These are phyloP conservation scores for Penicillium turbatum DNA, from an alignment of 495 filamentous ascomycete species.

Conservation along the genomic window DNA sequence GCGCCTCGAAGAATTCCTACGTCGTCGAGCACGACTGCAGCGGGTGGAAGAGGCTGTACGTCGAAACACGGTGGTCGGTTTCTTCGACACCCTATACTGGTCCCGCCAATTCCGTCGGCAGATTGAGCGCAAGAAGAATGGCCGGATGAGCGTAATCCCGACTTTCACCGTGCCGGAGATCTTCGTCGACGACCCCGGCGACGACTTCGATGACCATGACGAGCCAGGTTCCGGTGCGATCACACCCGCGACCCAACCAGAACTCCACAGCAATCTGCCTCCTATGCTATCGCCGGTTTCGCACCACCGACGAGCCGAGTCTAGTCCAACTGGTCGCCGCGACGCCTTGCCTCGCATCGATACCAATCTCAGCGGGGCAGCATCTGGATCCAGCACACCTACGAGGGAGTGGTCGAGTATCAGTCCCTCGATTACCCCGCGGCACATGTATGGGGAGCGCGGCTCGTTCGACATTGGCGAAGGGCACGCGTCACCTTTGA, in stretches of 20 bases:
- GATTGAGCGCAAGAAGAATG: slow-evolving; percentile 61
- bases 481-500: slow-evolving; percentile 9
- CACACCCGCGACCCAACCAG: slow-evolving; percentile 22
- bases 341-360: slow-evolving; percentile 36
- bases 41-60: slow-evolving; percentile 95
- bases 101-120: slow-evolving; percentile 72
- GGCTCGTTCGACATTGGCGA: slow-evolving; percentile 29
- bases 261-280: slow-evolving; percentile 14
- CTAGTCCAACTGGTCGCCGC: slow-evolving; percentile 22
- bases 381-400: slow-evolving; percentile 31
- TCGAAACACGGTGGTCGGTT: slow-evolving; percentile 81
- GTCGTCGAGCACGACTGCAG: slow-evolving; percentile 82
- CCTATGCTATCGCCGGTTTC: slow-evolving; percentile 41
- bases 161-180: slow-evolving; percentile 88
- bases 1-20: slow-evolving; percentile 88
- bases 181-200: slow-evolving; percentile 67
- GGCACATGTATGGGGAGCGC: slow-evolving; percentile 28
- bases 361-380: slow-evolving; percentile 33
- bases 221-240: slow-evolving; percentile 19
- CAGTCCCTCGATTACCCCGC: slow-evolving; percentile 40
- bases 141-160: slow-evolving; percentile 71
- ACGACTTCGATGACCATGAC: slow-evolving; percentile 26
- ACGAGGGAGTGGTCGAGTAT: slow-evolving; percentile 45
- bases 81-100: slow-evolving; percentile 96
- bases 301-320: slow-evolving; percentile 23